phyloP scores from a whole-genome alignment of 345 rosid species.

The Dipteronia sinensis region DNA sequence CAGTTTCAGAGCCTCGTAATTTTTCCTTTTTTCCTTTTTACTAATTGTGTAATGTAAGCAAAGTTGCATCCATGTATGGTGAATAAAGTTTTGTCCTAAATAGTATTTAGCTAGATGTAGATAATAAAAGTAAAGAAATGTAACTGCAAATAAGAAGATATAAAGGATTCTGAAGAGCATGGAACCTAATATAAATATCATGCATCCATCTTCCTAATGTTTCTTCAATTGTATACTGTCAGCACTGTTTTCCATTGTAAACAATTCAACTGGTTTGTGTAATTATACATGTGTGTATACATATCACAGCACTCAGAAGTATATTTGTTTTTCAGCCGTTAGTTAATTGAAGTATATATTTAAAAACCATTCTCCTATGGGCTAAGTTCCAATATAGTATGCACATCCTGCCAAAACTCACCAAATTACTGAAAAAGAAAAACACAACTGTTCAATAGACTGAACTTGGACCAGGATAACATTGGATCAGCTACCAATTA shows the following conservation, averaged over 20 bases:
- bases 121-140: neutral
- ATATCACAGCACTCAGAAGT: no score
- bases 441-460: neutral
- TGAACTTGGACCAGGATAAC: neutral
- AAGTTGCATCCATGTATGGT: neutral
- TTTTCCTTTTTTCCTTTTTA: neutral
- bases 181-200: no score
- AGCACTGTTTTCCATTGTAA: neutral
- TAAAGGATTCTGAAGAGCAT: neutral
- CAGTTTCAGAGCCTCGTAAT: neutral
- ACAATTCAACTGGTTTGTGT: neutral
- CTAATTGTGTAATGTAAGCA: neutral
- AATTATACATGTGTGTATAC: no score
- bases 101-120: neutral
- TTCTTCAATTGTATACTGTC: neutral
- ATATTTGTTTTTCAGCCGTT: no score
- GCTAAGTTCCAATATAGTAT: neutral
- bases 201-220: neutral
- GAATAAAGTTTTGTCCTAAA: neutral
- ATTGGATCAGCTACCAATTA: neutral
- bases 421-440: neutral
- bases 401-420: conserved; percentile 1
- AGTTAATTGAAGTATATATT: neutral
- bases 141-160: neutral
- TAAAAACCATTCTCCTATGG: neutral